These are phyloP conservation scores for Pythium guiyangense DNA, from an alignment of 352 stramenopile species.

Conservation along the genomic window DNA sequence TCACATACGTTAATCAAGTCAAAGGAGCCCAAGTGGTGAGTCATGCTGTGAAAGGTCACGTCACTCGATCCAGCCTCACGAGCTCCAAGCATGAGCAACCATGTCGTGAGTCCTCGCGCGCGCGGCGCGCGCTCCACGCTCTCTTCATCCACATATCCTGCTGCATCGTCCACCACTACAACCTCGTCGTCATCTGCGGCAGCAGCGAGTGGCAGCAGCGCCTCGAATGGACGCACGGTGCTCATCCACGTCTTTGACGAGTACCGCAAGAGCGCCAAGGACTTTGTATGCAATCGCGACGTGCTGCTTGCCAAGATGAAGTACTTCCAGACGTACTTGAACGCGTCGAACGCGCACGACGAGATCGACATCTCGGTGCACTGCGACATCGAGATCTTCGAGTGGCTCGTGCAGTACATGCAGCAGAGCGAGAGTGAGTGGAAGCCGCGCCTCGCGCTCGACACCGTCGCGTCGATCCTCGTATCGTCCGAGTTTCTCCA, in stretches of 20 bases:
- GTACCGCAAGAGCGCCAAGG: constrained; percentile 76
- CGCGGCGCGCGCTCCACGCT: too few species aligned
- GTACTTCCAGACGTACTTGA: constrained; percentile 88
- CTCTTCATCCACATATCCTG: too few species aligned
- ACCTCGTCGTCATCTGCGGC: not conserved
- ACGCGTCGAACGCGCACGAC: constrained; percentile 72
- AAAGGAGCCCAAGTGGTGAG: too few species aligned
- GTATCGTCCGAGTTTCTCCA: constrained; percentile 91
- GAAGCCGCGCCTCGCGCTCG: constrained; percentile 43
- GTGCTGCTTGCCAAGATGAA: constrained; percentile 88
- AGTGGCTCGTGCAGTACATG: constrained; percentile 90
- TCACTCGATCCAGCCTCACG: too few species aligned
- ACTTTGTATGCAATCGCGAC: constrained; percentile 80
- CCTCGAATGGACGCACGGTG: constrained; percentile 29
- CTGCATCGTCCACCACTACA: too few species aligned
- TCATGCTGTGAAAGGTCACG: too few species aligned
- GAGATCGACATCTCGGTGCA: constrained; percentile 93
- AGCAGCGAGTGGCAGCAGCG: not conserved
- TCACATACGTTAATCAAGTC: too few species aligned
- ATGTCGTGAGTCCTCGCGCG: too few species aligned
- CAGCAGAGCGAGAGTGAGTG: constrained; percentile 46
- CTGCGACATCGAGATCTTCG: constrained; percentile 91
- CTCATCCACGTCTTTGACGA: constrained; percentile 91
- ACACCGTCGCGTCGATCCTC: constrained; percentile 84
- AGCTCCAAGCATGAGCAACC: too few species aligned